Base-by-base conservation (phyloP, 768 basidiomycete genomes). In the Agrocybe pediades region DNA sequence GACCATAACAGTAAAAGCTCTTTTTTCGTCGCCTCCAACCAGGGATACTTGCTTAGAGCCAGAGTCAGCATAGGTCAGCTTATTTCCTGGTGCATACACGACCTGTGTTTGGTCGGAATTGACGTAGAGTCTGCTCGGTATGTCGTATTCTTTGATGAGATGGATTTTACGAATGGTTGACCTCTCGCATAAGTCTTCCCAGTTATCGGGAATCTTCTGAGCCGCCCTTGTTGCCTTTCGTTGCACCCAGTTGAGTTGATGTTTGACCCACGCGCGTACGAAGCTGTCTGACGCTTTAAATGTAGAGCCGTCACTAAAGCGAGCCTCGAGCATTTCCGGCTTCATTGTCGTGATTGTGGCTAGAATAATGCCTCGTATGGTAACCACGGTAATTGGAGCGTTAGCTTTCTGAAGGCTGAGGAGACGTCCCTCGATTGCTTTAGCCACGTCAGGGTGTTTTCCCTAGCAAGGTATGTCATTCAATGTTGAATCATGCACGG, bases 11-110 rank as follows among this genome's bases (percentile, higher is more conserved):
- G 75, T 78, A 44, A 77, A 71, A 16, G 77, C 77, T 0, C 67
- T 60, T 55, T 79, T 79, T 51, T 78, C 75, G 1, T 76, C 74
- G 9, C 51, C 25, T 0, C 77, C 74, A 3, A 68, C 41, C 1
- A 63, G 51, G 0, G 60, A 41, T 2, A 78, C 72, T 49, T 79
- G 50, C 71, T 69, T 0, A 62, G 55, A 0, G 74, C 71, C 0
- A 24, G 56, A 19, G 8, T 44, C 27, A 24, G 20, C 45, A n/a
- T 46, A 46, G 6, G 45, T 26, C 9, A 27, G 5, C 2, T 46
- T 46, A 4, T 7, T 27, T 9, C 23, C 20, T 9, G 4, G 7
- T 3, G 25, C 20, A 13, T 5, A 8, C 2, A 8, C 9, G 5
- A 46, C 24, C 9, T 27, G 23, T 3, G 45, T 46, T 25, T 46